Evolutionary conservation across 179 eudicot species (phyloP), one percentile per base, ranked within the genome.

Genomic region (Actinidia chinensis): DNA sequence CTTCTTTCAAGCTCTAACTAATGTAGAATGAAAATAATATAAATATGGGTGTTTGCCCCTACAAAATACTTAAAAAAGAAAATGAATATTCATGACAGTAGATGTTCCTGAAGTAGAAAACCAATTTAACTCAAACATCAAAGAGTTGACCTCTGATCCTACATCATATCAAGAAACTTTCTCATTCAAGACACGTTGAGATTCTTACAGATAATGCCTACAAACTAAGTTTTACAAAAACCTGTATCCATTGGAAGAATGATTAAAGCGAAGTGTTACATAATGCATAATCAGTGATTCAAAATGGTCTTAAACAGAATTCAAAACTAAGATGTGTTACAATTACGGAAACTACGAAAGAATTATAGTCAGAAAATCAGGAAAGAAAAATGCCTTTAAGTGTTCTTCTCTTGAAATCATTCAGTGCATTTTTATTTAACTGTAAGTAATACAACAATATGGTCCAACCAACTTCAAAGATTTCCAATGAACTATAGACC

Each of bases 71-170:
- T 2, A 17, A 0, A 46, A 8, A 47, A 0, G 40, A 36, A 15
- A 10, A 3, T 9, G 12, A 8, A 14, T 54, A 28, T 52, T 33
- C 25, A 33, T 5, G 9, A 52, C 47, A 52, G 46, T 52, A 47
- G 75, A 72, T 72, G 75, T 44, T 72, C 63, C 47, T 43, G 1
- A 23, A 75, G 13, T 5, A 36, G 40, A 36, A 36, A 36, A 15
- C 25, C 69, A 13, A 73, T 73, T 74, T 42, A 22, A 59, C 59
- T 74, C 40, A 4, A 58, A 59, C 78, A 75, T 20, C 9, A 4
- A 75, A 46, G 7, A 75, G 20, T 20, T 43, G 44, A 15, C 42
- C 77, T 74, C 6, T 33, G 22, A 28, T 64, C 78, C 17, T 44
- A 46, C 56, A 74, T 40, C 9, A 6, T 44, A 44, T 43, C 8